Conservation (phyloP, 2,329 filamentous ascomycete species). For the Fusarium sp. region DNA sequence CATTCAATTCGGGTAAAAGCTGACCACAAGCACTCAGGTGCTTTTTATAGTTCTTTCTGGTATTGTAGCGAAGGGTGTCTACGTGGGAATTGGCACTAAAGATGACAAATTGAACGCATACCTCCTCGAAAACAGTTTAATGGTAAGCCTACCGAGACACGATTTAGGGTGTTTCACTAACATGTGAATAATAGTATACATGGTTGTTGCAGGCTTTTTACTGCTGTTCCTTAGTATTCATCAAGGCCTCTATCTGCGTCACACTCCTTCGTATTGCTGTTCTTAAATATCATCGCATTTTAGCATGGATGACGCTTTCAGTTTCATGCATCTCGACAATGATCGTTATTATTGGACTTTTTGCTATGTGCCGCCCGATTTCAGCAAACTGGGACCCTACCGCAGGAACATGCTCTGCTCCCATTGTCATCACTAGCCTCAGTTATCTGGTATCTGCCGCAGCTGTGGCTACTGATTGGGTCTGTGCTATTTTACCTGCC, state of each 20-base stretch:
- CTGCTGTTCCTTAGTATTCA: constrained; percentile 23
- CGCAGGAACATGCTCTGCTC: constrained; percentile 11
- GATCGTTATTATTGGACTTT: constrained; percentile 17
- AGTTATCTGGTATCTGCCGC: constrained; percentile 27
- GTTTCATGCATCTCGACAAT: constrained; percentile 7
- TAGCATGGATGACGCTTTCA: constrained; percentile 17
- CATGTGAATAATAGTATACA: constrained; percentile 4
- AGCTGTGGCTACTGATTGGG: constrained; percentile 10
- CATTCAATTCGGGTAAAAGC: not conserved
- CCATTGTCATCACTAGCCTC: constrained; percentile 2
- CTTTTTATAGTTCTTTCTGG: constrained; percentile 12
- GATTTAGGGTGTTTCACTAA: not conserved
- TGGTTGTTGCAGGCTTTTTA: constrained; percentile 23
- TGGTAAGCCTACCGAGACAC: not conserved
- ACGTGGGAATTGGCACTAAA: constrained; percentile 14
- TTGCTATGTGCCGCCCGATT: constrained; percentile 18
- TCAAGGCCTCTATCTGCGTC: constrained; percentile 29
- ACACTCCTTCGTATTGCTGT: constrained; percentile 29
- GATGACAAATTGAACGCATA: constrained; percentile 13
- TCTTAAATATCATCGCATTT: constrained; percentile 1
- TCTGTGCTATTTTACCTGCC: constrained; percentile 21
- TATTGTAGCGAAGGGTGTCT: not conserved
- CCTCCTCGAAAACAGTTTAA: constrained; percentile 10
- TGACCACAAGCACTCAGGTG: not conserved
- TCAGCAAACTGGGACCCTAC: constrained; percentile 7